Evolutionary conservation across 2,329 filamentous ascomycete genomes (phyloP).

Genomic region (Didymella glomerata): DNA sequence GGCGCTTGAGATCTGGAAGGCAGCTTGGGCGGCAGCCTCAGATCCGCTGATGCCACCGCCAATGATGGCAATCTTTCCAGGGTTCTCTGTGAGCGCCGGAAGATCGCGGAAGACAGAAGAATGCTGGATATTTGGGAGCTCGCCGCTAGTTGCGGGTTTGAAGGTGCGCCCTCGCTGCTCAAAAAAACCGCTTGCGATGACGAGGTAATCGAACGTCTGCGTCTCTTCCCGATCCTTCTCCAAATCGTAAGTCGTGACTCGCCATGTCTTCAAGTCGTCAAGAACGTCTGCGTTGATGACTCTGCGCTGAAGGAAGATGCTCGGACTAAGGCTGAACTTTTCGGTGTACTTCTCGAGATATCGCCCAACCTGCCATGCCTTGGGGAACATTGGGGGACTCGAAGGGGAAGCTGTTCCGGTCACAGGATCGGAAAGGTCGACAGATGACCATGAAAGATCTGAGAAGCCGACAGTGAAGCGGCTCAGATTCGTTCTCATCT

Average conservation of each 20-base stretch:
- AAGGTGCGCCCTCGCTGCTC: conserved; percentile 46
- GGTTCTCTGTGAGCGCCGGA: conserved; percentile 24
- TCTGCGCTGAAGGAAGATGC: conserved; percentile 61
- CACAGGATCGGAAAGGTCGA: conserved; percentile 40
- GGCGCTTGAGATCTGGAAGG: conserved; percentile 73
- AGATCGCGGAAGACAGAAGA: conserved; percentile 43
- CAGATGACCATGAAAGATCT: conserved; percentile 74
- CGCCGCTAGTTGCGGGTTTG: conserved; percentile 12
- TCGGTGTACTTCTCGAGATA: conserved; percentile 74
- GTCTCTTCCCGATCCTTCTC: conserved; percentile 21
- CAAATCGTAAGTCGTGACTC: conserved; percentile 29
- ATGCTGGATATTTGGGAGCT: conserved; percentile 32
- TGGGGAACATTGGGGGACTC: conserved; percentile 71
- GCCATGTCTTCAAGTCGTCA: conserved; percentile 32
- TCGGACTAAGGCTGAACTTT: conserved; percentile 62
- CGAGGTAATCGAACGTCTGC: conserved; percentile 70
- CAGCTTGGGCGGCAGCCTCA: conserved; percentile 77
- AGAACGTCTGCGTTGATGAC: conserved; percentile 40
- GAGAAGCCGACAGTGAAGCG: conserved; percentile 71
- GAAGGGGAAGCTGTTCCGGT: conserved; percentile 7
- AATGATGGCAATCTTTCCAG: conserved; percentile 73
- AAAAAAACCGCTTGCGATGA: conserved; percentile 82
- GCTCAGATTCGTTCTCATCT: conserved; percentile 74
- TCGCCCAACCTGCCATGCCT: conserved; percentile 76
- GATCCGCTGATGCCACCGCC: conserved; percentile 86